Percentiles rank a stretch among this genome's conserved stretches.
Conservation (phyloP, 2,329 filamentous ascomycete genomes). For the Diaporthe vaccinii region DNA sequence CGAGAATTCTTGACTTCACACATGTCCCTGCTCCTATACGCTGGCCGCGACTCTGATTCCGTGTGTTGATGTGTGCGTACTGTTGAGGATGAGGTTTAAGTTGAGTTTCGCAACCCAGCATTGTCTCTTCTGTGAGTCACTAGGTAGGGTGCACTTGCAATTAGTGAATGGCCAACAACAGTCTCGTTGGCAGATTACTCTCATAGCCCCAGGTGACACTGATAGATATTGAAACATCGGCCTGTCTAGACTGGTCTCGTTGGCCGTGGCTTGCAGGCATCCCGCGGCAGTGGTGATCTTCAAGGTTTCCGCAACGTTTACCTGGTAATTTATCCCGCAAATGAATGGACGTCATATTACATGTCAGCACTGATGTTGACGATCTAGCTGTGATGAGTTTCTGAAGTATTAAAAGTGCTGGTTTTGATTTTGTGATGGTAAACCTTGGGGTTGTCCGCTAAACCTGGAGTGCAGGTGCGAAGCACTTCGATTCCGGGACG, state of each 20-base stretch:
- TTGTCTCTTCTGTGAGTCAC: background rate
- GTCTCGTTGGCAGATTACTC: background rate
- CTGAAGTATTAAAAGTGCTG: background rate
- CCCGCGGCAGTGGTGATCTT: background rate
- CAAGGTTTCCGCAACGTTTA: too few relatives aligned
- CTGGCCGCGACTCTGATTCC: background rate
- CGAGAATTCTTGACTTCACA: too few relatives aligned
- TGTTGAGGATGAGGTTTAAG: background rate
- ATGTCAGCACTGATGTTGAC: background rate
- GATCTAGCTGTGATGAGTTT: background rate
- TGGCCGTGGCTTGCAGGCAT: background rate
- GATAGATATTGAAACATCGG: background rate
- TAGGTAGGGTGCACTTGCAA: too few relatives aligned
- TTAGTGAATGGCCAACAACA: background rate
- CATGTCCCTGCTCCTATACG: background rate
- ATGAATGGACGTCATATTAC: background rate
- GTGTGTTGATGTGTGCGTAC: background rate
- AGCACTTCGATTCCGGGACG: background rate
- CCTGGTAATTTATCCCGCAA: background rate
- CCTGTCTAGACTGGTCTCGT: background rate
- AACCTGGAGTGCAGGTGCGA: background rate
- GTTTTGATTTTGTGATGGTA: slow-evolving; percentile 1
- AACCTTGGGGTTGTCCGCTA: slow-evolving; percentile 2
- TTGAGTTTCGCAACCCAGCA: background rate
- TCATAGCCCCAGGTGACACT: background rate